Conservation (phyloP, 805 yeast species). For the Saccharomycopsis schoenii region DNA sequence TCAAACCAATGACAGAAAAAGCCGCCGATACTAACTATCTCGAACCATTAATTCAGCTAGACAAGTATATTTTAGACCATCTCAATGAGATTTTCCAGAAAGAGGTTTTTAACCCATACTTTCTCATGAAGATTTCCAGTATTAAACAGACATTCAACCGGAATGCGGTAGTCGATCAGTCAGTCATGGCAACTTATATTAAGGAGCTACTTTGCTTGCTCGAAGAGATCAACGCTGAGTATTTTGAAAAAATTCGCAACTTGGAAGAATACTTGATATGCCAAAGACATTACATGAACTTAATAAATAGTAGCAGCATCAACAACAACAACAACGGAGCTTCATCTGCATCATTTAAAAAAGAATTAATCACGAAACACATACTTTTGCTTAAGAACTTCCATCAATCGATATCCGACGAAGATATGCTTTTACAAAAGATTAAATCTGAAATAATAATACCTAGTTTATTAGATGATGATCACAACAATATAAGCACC, state of each 20-base stretch:
- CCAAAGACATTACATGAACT: background rate
- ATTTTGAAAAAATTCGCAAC: background rate
- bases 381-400: background rate
- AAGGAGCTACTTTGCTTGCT: background rate
- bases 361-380: background rate
- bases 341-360: background rate
- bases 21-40: background rate
- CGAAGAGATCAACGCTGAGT: background rate
- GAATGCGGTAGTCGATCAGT: background rate
- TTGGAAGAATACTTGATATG: background rate
- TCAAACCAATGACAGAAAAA: background rate
- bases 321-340: too few species aligned
- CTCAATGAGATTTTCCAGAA: background rate
- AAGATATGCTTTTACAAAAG: background rate
- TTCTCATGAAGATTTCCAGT: background rate
- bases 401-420: background rate
- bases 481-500: background rate
- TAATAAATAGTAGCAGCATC: background rate
- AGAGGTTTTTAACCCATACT: background rate
- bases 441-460: background rate
- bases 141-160: background rate
- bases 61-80: background rate
- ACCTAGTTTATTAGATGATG: background rate
- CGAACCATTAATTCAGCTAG: background rate
- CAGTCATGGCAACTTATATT: background rate